These are phyloP conservation scores for Xylaria sp. DNA, from an alignment of 495 filamentous ascomycete genomes.

Conservation along the genomic window DNA sequence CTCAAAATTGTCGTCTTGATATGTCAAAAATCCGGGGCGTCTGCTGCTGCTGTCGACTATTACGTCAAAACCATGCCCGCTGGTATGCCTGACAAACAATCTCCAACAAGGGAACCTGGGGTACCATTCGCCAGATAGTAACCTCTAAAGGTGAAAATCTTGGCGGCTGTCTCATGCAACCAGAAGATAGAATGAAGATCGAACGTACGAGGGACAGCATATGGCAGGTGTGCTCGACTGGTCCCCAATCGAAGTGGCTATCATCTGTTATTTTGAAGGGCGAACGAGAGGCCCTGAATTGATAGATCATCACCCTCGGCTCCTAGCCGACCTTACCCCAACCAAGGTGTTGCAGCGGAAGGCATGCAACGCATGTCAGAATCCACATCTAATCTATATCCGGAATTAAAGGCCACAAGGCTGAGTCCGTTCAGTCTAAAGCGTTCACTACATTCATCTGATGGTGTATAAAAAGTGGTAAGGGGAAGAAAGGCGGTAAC, in stretches of 20 bases:
- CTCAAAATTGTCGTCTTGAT: slow-evolving; percentile 27
- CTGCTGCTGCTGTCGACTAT: slow-evolving; percentile 25
- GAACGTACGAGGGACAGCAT: slow-evolving; percentile 36
- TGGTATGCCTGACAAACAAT: slow-evolving; percentile 31
- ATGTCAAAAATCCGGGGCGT: slow-evolving; percentile 22
- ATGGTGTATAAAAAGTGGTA: slow-evolving; percentile 29
- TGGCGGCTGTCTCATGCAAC: not conserved
- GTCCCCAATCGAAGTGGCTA: slow-evolving; percentile 23
- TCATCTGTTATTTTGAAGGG: slow-evolving; percentile 28
- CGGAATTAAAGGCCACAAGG: slow-evolving; percentile 34
- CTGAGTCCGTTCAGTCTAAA: slow-evolving; percentile 33
- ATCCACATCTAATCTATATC: slow-evolving; percentile 34
- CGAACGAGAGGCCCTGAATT: slow-evolving; percentile 30
- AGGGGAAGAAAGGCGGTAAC: slow-evolving; percentile 34
- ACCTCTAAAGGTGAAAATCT: slow-evolving; percentile 22
- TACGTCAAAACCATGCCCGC: slow-evolving; percentile 28
- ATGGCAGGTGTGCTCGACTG: slow-evolving; percentile 30
- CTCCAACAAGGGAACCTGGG: slow-evolving; percentile 29
- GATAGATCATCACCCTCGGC: slow-evolving; percentile 20
- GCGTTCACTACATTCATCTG: slow-evolving; percentile 20
- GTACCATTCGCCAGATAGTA: slow-evolving; percentile 29
- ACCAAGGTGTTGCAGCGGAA: slow-evolving; percentile 34
- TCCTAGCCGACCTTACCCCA: slow-evolving; percentile 32
- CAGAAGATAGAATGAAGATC: not conserved
- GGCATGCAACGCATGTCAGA: slow-evolving; percentile 27